These are phyloP conservation scores for Strombidium stylifer DNA, from an alignment of 73 alveolate genomes.

Conservation along the genomic window DNA sequence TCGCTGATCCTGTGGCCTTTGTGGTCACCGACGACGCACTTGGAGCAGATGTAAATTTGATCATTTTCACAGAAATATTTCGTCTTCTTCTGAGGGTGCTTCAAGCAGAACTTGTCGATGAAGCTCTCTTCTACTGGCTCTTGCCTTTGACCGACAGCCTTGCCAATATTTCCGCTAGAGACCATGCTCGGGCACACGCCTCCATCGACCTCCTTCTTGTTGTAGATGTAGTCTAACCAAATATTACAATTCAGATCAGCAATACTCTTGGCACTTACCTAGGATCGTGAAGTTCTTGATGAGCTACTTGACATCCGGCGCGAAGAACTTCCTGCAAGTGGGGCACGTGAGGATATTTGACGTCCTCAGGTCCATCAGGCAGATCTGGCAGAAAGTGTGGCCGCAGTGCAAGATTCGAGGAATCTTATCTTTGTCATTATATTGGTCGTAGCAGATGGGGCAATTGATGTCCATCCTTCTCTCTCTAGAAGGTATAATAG, in stretches of 20 bases:
- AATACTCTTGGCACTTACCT: constrained; percentile 42
- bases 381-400: constrained; percentile 73
- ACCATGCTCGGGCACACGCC: neutral
- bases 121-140: constrained; percentile 37
- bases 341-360: constrained; percentile 64
- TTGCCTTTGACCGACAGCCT: too few relatives aligned
- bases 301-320: constrained; percentile 68
- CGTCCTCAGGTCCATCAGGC: constrained; percentile 68
- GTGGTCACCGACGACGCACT: constrained; percentile 56
- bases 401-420: constrained; percentile 73
- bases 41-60: constrained; percentile 39
- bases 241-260: neutral
- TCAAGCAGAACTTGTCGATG: constrained; percentile 34
- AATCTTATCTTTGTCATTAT: constrained; percentile 39
- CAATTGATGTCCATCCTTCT: constrained; percentile 59
- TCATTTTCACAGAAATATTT: constrained; percentile 56
- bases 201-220: constrained; percentile 13
- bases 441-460: constrained; percentile 59
- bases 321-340: constrained; percentile 61
- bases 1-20: constrained; percentile 52
- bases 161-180: too few relatives aligned
- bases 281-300: constrained; percentile 65
- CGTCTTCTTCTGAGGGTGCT: constrained; percentile 62
- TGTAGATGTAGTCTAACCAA: constrained; percentile 25
- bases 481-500: too few relatives aligned